Base-by-base conservation (phyloP, 768 basidiomycete species). In the Boletus insuetus region DNA sequence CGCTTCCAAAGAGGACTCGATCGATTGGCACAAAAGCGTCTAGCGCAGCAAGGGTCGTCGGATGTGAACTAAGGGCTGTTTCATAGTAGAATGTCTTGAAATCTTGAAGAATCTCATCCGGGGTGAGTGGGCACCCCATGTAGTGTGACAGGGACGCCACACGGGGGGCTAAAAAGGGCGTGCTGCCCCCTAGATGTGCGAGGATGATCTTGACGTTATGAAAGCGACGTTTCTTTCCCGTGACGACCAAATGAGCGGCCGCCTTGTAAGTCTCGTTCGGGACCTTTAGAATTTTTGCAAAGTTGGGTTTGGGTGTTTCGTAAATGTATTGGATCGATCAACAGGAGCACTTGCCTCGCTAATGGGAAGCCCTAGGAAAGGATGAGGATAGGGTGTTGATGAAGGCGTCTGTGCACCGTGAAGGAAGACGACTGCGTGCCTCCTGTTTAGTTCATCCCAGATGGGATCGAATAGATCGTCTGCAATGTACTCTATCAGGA, bases 241-340 rank as follows among this genome's bases (percentile, higher is more conserved):
- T 80, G 22, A 90, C 83, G 44, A 91, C 87, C 46, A 91, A 79
- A 64, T 89, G 86, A 4, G 87, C 83, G 34, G 87, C 87, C 2
- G 87, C 89, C 72, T 89, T 90, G 76, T 83, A 89, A 0, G 89
- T 91, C 69, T 91, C 89, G 65, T 89, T 85, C 8, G 88, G 89
- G 0, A 88, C 87, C 88, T 90, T 52, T 39, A 38, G 41, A 20
- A 14, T 35, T 14, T 2, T 34, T 34, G 26, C 35, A 49, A 53
- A 22, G 55, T 58, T 49, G 49, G 22, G 55, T 49, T 54, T 54
- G 5, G 16, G 26, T 38, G 9, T 47, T 29, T 45, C 24, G 24
- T 24, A 11, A 13, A 35, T 22, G 51, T 43, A 42, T 52, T 46
- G 24, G n/a, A 32, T 55, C 42, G 48, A 52, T 53, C 46, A 56